Evolutionary conservation across 257 asterid species (phyloP).

Genomic region (Nicotiana paniculata): DNA sequence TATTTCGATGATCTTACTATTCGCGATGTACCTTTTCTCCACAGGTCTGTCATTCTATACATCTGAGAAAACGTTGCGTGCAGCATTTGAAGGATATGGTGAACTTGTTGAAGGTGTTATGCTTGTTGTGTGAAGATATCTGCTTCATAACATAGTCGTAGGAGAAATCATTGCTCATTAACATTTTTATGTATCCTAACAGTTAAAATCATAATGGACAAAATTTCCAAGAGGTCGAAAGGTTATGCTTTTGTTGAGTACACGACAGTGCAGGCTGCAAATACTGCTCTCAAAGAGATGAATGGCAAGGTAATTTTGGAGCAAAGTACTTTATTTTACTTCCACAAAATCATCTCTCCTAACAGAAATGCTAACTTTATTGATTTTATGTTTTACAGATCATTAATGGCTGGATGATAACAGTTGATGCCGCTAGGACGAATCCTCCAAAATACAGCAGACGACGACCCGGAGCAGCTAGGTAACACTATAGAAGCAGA

Average conservation of each 20-base stretch:
- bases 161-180: background rate
- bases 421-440: conserved; percentile 77
- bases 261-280: conserved; percentile 86
- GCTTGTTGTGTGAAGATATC: background rate
- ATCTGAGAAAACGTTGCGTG: conserved; percentile 78
- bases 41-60: conserved; percentile 92
- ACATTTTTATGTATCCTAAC: conserved; percentile 12
- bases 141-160: background rate
- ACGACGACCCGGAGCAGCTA: conserved; percentile 37
- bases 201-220: conserved; percentile 97
- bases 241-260: conserved; percentile 86
- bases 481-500: conserved; percentile 19
- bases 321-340: background rate
- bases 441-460: conserved; percentile 60
- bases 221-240: conserved; percentile 93
- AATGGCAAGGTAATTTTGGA: conserved; percentile 67
- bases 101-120: conserved; percentile 70
- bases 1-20: background rate
- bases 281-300: conserved; percentile 78
- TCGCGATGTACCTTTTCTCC: conserved; percentile 10
- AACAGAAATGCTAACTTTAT: background rate
- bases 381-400: conserved; percentile 39
- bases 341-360: background rate
- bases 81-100: conserved; percentile 89
- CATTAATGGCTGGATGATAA: conserved; percentile 98